Evolutionary conservation across 345 rosid genomes (phyloP).

Genomic region (Citrus sinensis): DNA sequence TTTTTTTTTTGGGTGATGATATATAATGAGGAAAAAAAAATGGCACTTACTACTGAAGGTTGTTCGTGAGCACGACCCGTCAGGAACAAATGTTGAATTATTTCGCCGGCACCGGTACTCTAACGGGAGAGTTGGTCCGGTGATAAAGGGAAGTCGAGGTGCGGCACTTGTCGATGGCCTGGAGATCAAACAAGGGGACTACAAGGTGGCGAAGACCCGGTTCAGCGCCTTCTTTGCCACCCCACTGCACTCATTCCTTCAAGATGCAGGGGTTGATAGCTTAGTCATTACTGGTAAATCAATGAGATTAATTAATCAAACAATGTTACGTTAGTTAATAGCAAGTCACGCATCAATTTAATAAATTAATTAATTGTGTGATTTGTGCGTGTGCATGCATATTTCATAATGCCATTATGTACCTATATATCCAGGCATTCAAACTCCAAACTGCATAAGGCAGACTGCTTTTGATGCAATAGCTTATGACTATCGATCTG

Average conservation of each 20-base stretch:
- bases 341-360: too few species aligned
- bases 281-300: constrained; percentile 38
- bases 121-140: constrained; percentile 55
- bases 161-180: constrained; percentile 71
- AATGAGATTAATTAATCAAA: too few species aligned
- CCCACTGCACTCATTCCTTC: constrained; percentile 68
- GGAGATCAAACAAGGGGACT: constrained; percentile 62
- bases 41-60: constrained; percentile 27
- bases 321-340: neutral
- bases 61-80: constrained; percentile 75
- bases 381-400: neutral
- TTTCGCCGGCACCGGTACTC: constrained; percentile 67
- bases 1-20: too few species aligned
- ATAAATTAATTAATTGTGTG: neutral
- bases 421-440: constrained; percentile 49
- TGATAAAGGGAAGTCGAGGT: constrained; percentile 52
- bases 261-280: constrained; percentile 38
- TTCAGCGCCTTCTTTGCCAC: constrained; percentile 82
- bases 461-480: constrained; percentile 86
- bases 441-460: constrained; percentile 83
- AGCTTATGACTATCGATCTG: constrained; percentile 5
- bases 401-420: neutral
- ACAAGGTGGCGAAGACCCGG: constrained; percentile 76
- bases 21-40: too few species aligned
- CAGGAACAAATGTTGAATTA: constrained; percentile 70